A percentile compares a stretch with the other conserved stretches of the same genome.
These are phyloP conservation scores for Tetragonia tetragonoides DNA, from an alignment of 148 eudicot species.

Conservation along the genomic window DNA sequence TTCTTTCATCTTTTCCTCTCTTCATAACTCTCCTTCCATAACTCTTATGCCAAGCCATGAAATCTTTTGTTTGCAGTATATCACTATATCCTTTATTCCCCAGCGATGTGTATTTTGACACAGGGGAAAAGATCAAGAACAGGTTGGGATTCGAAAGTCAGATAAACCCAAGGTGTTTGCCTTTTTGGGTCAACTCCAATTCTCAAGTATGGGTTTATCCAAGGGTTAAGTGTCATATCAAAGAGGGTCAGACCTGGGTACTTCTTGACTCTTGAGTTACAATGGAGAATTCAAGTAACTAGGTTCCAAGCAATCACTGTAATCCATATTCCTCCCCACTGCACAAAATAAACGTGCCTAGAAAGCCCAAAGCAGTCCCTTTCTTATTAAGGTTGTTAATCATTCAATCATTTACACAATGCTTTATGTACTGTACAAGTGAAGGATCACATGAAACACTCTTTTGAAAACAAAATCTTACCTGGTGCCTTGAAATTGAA, in stretches of 20 bases:
- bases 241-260: background rate
- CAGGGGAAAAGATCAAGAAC: background rate
- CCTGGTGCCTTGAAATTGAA: constrained; percentile 90
- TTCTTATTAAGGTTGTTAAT: background rate
- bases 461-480: constrained; percentile 23
- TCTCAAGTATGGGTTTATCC: too few species aligned
- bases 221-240: background rate
- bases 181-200: background rate
- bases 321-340: background rate
- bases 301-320: background rate
- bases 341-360: background rate
- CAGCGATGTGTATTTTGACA: background rate
- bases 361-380: background rate
- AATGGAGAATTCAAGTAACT: background rate
- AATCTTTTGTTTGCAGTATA: background rate
- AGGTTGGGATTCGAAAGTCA: background rate
- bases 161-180: background rate
- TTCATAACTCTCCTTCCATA: background rate
- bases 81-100: background rate
- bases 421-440: background rate
- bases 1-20: background rate
- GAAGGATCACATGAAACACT: background rate
- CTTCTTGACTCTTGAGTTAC: background rate
- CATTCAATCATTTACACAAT: background rate
- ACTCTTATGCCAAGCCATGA: background rate